These are phyloP conservation scores for Cercospora sp. DNA, from an alignment of 2,329 filamentous ascomycete genomes.

Conservation along the genomic window DNA sequence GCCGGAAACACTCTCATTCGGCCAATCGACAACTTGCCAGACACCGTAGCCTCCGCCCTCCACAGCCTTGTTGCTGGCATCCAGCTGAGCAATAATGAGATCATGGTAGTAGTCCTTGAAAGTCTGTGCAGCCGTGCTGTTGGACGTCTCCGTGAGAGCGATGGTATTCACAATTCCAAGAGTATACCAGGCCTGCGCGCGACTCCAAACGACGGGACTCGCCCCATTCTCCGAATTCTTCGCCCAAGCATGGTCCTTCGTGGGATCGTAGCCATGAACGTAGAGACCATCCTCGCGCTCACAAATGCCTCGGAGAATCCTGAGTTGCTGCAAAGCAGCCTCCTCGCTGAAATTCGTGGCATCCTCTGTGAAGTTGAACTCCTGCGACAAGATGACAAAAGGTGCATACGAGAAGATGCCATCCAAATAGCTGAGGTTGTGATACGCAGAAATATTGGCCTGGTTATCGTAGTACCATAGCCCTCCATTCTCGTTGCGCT, in stretches of 20 bases:
- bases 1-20: constrained; percentile 42
- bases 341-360: constrained; percentile 22
- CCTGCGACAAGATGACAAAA: constrained; percentile 41
- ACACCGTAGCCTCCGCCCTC: constrained; percentile 44
- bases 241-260: constrained; percentile 55
- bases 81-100: constrained; percentile 44
- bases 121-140: constrained; percentile 32
- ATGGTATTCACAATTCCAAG: constrained; percentile 54
- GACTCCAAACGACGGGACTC: constrained; percentile 56
- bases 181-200: constrained; percentile 57
- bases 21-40: constrained; percentile 58
- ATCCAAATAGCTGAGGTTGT: constrained; percentile 56
- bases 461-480: constrained; percentile 40
- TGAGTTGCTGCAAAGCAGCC: constrained; percentile 44
- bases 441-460: constrained; percentile 41
- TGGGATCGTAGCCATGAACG: constrained; percentile 58
- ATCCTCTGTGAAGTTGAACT: constrained; percentile 13
- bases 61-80: constrained; percentile 38
- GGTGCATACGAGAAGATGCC: constrained; percentile 54
- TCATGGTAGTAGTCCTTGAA: constrained; percentile 44
- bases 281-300: constrained; percentile 47
- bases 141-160: constrained; percentile 41
- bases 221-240: constrained; percentile 49
- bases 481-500: constrained; percentile 34
- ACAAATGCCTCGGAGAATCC: constrained; percentile 49